Evolutionary conservation across 2,329 filamentous ascomycete species (phyloP), one percentile per base, ranked within the genome.

Genomic region (Lomentospora prolificans): DNA sequence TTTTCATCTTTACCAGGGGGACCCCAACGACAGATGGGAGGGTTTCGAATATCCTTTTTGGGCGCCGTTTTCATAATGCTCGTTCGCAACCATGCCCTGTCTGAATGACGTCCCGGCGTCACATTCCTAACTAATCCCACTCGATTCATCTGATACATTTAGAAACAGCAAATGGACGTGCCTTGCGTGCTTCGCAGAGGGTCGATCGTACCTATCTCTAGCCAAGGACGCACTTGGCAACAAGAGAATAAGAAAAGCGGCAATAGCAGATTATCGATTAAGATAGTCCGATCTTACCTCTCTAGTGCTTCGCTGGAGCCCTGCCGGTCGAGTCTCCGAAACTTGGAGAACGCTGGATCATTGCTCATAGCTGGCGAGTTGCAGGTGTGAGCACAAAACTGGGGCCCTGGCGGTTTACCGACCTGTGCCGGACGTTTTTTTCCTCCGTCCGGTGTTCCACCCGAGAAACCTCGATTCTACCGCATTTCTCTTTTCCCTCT

Each of bases 71-170:
- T 46, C 8, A 9, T 22, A 22, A 46, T 24, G 9, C 19, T 8
- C 19, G 5, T 19, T 9, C 9, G 22, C n/a, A 19, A 24, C 19
- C 33, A 39, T 22, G n/a, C 41, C 41, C 22, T 19, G 19, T 46
- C 41, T 17, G 9, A 46, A 17, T 46, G 19, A 46, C 41, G 41
- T 46, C n/a, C 41, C 41, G 19, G 10, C 8, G 41, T 46, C 41
- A 46, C 41, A 46, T 46, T 46, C 41, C n/a, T 19, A 17, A 4
- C 22, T 46, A 9, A 10, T 24, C 22, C 41, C 41, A 46, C 41
- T 46, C 9, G 41, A 17, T 46, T 46, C 41, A 46, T 46, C 41
- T 46, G 41, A 46, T 46, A 46, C 41, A 46, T 19, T 46, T n/a
- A 19, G 41, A 46, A 46, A 24, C n/a, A 46, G 19, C 19, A n/a